Conservation (phyloP, 805 yeast species). For the Starmerella sp. region DNA sequence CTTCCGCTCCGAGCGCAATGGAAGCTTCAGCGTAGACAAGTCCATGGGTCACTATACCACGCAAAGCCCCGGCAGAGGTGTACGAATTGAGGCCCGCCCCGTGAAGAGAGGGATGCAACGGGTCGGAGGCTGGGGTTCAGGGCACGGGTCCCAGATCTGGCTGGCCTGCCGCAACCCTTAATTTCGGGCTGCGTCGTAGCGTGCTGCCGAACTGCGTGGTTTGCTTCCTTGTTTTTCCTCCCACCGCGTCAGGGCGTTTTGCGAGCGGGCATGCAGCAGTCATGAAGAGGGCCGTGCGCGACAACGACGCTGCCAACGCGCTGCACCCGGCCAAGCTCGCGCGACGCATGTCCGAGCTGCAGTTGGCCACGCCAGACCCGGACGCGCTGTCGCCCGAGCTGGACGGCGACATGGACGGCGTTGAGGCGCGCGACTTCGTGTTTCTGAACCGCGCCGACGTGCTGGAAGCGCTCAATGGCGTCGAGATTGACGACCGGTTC, state of each 20-base stretch:
- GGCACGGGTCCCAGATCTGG: not conserved
- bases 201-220: not conserved
- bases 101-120: not conserved
- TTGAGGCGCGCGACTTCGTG: slow-evolving; percentile 13
- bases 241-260: no score
- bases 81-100: not conserved
- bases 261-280: not conserved
- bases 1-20: slow-evolving; percentile 12
- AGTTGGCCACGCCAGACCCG: not conserved
- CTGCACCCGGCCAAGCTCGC: slow-evolving; percentile 12
- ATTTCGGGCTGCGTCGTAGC: not conserved
- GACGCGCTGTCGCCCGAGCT: not conserved
- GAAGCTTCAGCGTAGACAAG: slow-evolving; percentile 16
- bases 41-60: slow-evolving; percentile 11
- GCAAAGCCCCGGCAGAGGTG: not conserved
- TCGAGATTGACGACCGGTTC: slow-evolving; percentile 18
- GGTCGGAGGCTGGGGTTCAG: slow-evolving; percentile 3
- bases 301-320: not conserved
- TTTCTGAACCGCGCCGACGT: slow-evolving; percentile 6
- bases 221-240: no score
- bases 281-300: not conserved
- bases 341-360: slow-evolving; percentile 2
- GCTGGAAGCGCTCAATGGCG: slow-evolving; percentile 18
- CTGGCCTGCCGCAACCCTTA: slow-evolving; percentile 1
- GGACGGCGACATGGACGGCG: slow-evolving; percentile 17